These are phyloP conservation scores for Dillenia suffruticosa DNA, from an alignment of 164 flowering plant genomes.

Conservation along the genomic window DNA sequence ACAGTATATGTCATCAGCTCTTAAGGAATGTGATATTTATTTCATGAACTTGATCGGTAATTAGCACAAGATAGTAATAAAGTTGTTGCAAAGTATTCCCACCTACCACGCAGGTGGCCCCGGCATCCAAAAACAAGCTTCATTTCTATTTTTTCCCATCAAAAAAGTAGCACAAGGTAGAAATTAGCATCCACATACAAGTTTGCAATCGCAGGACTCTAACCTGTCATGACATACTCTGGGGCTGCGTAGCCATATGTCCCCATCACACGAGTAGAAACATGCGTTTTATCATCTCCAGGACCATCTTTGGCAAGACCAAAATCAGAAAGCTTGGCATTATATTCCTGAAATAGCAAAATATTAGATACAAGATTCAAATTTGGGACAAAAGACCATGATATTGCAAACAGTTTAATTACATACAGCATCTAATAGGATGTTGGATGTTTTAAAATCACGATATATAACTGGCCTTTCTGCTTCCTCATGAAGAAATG, in stretches of 20 bases:
- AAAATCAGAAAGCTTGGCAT: slow-evolving; percentile 80
- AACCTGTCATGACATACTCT: slow-evolving; percentile 84
- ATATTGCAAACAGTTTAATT: neutral
- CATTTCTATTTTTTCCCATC: too few species aligned
- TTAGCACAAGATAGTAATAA: too few species aligned
- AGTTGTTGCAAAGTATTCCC: too few species aligned
- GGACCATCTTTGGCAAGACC: slow-evolving; percentile 92
- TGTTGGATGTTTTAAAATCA: slow-evolving; percentile 47
- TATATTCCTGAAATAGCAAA: slow-evolving; percentile 53
- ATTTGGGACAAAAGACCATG: neutral
- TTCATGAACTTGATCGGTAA: too few species aligned
- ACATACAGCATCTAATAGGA: slow-evolving; percentile 42
- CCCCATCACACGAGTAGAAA: slow-evolving; percentile 86
- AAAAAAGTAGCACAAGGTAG: too few species aligned
- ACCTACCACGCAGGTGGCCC: too few species aligned
- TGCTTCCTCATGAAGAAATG: too few species aligned
- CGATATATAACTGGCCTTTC: slow-evolving; percentile 18
- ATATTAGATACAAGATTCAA: slow-evolving; percentile 6
- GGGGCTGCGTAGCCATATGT: slow-evolving; percentile 89
- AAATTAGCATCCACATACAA: neutral
- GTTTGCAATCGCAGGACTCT: slow-evolving; percentile 8
- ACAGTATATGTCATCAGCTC: too few species aligned
- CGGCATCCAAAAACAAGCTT: too few species aligned
- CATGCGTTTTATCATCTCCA: slow-evolving; percentile 81
- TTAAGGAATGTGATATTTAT: too few species aligned